These are phyloP conservation scores for Heracleum sosnowskyi DNA, from an alignment of 129 eudicot species.

Conservation along the genomic window DNA sequence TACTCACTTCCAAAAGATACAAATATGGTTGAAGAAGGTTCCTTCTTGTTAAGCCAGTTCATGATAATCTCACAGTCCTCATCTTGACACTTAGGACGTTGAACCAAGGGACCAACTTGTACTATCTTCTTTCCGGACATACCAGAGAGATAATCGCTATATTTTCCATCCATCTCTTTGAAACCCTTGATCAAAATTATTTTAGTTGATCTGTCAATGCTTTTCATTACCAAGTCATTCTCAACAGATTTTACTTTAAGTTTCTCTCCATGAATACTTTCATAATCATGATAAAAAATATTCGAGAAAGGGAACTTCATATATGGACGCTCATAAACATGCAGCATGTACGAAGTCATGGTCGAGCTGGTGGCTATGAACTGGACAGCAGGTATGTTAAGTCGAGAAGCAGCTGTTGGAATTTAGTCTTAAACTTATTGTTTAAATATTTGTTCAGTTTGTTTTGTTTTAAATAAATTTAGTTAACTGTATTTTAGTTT, in stretches of 20 bases:
- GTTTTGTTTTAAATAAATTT: no score
- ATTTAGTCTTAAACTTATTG: no score
- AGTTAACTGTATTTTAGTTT: no score
- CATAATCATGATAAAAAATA: neutral
- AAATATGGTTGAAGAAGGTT: neutral
- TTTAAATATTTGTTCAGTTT: no score
- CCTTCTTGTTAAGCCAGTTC: neutral
- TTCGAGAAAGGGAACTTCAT: neutral
- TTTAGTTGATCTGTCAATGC: neutral
- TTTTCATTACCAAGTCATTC: no score
- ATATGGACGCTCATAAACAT: neutral
- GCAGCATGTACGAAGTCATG: neutral
- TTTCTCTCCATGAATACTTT: neutral
- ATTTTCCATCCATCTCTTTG: constrained; percentile 9
- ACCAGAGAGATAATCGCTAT: neutral
- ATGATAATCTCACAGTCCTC: neutral
- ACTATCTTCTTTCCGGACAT: neutral
- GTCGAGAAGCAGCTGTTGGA: neutral
- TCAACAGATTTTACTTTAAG: neutral
- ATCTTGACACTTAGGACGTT: neutral
- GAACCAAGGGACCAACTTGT: constrained; percentile 7
- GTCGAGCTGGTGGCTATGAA: neutral
- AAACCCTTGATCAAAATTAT: neutral
- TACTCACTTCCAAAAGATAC: constrained; percentile 18
- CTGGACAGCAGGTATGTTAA: neutral